Evolutionary conservation across 495 filamentous ascomycete genomes (phyloP).

Genomic region (Neurospora hispaniola): DNA sequence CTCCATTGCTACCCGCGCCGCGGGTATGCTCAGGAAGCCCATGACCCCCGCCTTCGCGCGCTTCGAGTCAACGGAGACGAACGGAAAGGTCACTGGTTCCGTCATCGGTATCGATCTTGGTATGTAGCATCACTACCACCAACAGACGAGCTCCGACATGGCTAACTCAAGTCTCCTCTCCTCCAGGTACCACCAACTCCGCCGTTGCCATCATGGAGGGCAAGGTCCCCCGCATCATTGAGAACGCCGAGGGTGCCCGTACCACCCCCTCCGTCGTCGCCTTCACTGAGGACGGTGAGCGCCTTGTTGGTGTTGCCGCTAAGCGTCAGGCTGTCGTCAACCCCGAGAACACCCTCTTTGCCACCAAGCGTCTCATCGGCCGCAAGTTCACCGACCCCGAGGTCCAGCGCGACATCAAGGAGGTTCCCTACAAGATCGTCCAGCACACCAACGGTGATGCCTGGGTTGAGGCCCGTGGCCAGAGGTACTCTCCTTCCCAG

Average conservation of each 20-base stretch:
- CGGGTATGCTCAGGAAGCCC: conserved; percentile 41
- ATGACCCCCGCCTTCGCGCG: conserved; percentile 41
- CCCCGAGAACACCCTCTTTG: conserved; percentile 97
- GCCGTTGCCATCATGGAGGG: conserved; percentile 98
- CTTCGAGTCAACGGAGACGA: conserved; percentile 62
- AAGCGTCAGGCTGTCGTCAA: conserved; percentile 99
- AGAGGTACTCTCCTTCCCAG: conserved; percentile 97
- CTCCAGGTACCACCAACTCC: conserved; percentile 87
- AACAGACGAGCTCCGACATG: neutral
- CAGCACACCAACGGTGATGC: conserved; percentile 97
- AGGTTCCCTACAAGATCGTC: conserved; percentile 98
- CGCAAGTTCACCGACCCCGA: conserved; percentile 95
- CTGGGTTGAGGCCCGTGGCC: conserved; percentile 90
- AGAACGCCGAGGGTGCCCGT: conserved; percentile 80
- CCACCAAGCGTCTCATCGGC: conserved; percentile 98
- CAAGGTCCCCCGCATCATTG: conserved; percentile 88
- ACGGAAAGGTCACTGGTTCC: conserved; percentile 79
- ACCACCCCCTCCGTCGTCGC: conserved; percentile 97
- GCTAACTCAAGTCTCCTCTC: conserved; percentile 13
- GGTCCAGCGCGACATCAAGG: conserved; percentile 95
- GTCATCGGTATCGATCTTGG: conserved; percentile 99
- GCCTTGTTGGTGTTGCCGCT: conserved; percentile 92
- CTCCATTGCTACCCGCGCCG: conserved; percentile 46
- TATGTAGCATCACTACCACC: conserved; percentile 35
- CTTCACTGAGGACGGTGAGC: conserved; percentile 94